Base-by-base conservation (phyloP, 2,329 filamentous ascomycete species). In the Elsinoe ampelina region DNA sequence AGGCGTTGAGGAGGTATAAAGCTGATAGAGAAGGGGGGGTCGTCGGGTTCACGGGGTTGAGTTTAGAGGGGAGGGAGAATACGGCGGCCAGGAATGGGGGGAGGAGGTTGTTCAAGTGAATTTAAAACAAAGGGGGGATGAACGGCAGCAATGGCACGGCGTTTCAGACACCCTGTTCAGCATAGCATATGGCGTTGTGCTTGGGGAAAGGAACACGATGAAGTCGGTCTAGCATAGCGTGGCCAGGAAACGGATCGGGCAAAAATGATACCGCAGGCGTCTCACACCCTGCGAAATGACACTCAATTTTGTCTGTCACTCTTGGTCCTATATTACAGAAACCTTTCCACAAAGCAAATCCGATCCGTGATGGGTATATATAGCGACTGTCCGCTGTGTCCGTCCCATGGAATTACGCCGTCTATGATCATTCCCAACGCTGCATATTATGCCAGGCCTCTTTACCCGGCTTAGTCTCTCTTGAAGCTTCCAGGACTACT, bases 1-100 rank as follows among this genome's bases (percentile, higher is more conserved):
- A 91, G 68, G 86, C 87, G 4, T 75, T 86, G 67, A 76, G 86
- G 57, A 76, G 86, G 50, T 87, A 88, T 68, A 85, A 81, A 66
- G 69, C 78, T 43, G 74, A 80, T 20, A 74, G 80, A 3, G 84
- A 85, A 64, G 83, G 84, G 34, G 81, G 82, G 0, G 81, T 80
- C 0, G 74, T 76, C 5, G 76, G 76, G 1, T 76, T 77, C 60
- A 73, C 73, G 38, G 76, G 75, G 1, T 64, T 77, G 64, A 77
- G 75, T 65, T 56, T 77, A 58, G 73, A 77, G 59, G 75, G 75
- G 0, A 68, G 70, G 61, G 71, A 76, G 67, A 69, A 70, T 61
- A 68, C 72, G 22, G 70, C 74, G 47, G 69, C 68, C 5, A 68
- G 73, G 61, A 74, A 72, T 57, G 74, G 74, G 4, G 75, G 75